Base-by-base conservation (phyloP, 306 rosid species). In the Cajanus cajan region DNA sequence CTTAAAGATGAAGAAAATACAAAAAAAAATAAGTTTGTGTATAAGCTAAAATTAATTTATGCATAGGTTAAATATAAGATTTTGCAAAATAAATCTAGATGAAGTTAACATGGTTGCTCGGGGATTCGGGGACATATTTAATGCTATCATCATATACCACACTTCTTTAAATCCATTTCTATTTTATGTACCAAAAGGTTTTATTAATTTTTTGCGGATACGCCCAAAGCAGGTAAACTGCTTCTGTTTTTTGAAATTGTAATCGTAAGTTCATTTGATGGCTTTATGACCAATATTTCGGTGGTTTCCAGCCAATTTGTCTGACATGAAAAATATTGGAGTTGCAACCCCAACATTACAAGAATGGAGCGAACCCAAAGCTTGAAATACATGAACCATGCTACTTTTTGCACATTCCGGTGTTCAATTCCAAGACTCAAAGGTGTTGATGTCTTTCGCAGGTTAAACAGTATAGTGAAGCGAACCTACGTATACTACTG, bases 251-350 rank as follows among this genome's bases (percentile, higher is more conserved):
- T 6, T 4, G 7, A 41, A 62, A 47, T 16, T 41, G 10, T 65
- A 19, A 73, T 64, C 15, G 39, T n/a, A 81, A 63, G 44, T 69
- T 70, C 7, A 47, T 43, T 10, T 34, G 19, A 75, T 66, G 33
- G 3, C 33, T 59, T 62, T 10, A 41, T 54, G 57, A 73, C 54
- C 22, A 37, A 83, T 64, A 6, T 68, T 61, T 83, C 34, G 16
- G 78, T 87, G 85, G 80, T 86, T 75, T 72, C 92, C 92, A 94
- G 97, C 90, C 71, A 94, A 94, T 86, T 72, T 92, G 50, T 66
- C 51, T 76, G 98, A 94, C 87, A 94, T 90, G 97, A 84, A 84
- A 81, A 94, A 89, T 37, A 87, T 92, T 39, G 97, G 95, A 83
- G 97, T 94, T 78, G 87, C 73, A 74, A 80, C 88, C 24, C 88